Evolutionary conservation across 768 basidiomycete genomes (phyloP).

Genomic region (Lactarius pseudohatsudake): DNA sequence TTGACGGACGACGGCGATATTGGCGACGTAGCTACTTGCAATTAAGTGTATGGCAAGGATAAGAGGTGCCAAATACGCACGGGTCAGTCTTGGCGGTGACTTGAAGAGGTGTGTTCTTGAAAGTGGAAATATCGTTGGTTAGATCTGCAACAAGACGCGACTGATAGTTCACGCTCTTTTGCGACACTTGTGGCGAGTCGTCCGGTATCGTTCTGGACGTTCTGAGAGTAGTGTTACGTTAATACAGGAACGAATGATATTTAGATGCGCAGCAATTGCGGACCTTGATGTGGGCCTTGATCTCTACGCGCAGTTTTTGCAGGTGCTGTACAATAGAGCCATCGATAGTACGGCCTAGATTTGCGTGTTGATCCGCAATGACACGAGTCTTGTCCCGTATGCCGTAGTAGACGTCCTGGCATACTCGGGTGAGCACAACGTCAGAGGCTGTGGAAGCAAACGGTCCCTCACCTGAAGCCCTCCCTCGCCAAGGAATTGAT

Average conservation of each 20-base stretch:
- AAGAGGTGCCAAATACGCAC: conserved; percentile 47
- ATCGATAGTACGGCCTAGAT: conserved; percentile 93
- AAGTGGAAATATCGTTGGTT: conserved; percentile 79
- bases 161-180: conserved; percentile 87
- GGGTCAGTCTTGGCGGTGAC: conserved; percentile 82
- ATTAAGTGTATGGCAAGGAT: conserved; percentile 3
- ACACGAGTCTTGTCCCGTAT: conserved; percentile 91
- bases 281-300: conserved; percentile 97
- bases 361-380: conserved; percentile 95
- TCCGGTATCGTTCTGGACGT: conserved; percentile 94
- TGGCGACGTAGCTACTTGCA: conserved; percentile 58
- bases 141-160: conserved; percentile 85
- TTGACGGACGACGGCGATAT: conserved; percentile 72
- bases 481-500: conserved; percentile 98
- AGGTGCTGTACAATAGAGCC: conserved; percentile 97
- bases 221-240: conserved; percentile 43
- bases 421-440: neutral
- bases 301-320: conserved; percentile 90
- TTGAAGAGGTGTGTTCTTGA: conserved; percentile 92
- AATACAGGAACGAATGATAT: neutral
- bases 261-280: conserved; percentile 17
- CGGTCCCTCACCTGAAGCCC: conserved; percentile 69
- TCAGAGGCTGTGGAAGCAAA: neutral
- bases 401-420: conserved; percentile 85
- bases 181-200: conserved; percentile 90